These are phyloP conservation scores for Talinum fruticosum DNA, from an alignment of 148 eudicot species.

Conservation along the genomic window DNA sequence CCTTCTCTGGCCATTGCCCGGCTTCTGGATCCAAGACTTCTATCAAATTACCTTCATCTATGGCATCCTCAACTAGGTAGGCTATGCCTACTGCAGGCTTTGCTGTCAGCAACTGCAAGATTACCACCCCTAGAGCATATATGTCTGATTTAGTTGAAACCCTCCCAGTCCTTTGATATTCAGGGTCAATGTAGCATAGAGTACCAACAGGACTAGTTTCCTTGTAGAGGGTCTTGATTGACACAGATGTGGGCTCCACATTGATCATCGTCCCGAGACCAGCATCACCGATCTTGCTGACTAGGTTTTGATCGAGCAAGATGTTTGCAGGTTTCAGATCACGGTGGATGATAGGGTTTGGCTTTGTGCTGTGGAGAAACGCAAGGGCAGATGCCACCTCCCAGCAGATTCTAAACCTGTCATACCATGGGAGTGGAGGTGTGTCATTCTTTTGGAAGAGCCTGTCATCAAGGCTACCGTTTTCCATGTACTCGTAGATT, in stretches of 20 bases:
- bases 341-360: conserved; percentile 77
- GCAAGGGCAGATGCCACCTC: conserved; percentile 88
- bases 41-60: conserved; percentile 49
- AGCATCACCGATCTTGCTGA: conserved; percentile 95
- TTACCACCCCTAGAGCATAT: conserved; percentile 85
- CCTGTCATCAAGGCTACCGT: conserved; percentile 79
- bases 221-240: conserved; percentile 42
- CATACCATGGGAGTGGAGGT: conserved; percentile 76
- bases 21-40: conserved; percentile 62
- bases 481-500: conserved; percentile 94
- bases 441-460: conserved; percentile 46
- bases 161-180: conserved; percentile 83
- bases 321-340: conserved; percentile 93
- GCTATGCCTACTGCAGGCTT: conserved; percentile 68
- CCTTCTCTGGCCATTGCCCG: conserved; percentile 77
- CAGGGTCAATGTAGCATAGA: conserved; percentile 88
- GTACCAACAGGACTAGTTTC: conserved; percentile 79
- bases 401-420: conserved; percentile 76
- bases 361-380: conserved; percentile 85
- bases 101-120: conserved; percentile 78
- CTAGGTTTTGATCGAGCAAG: conserved; percentile 74
- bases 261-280: conserved; percentile 77
- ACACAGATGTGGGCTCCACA: conserved; percentile 34
- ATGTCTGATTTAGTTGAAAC: conserved; percentile 76
- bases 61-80: conserved; percentile 59